phyloP scores from a whole-genome alignment of 73 alveolate species.

The Blepharisma japonicum region DNA sequence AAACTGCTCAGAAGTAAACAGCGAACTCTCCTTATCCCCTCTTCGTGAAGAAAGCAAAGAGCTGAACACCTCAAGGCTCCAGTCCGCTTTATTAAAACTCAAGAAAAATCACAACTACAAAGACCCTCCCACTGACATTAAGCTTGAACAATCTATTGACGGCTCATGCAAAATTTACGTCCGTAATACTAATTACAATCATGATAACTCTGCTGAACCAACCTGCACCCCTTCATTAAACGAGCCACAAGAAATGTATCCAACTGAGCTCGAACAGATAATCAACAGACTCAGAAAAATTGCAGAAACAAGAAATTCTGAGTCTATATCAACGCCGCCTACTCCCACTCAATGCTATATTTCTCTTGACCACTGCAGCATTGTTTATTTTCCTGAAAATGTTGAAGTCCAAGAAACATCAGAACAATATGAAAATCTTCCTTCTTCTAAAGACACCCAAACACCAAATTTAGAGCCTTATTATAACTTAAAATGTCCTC shows the following conservation, averaged over 20 bases:
- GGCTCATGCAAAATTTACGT: constrained; percentile 6
- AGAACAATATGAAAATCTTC: neutral
- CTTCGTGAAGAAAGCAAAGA: neutral
- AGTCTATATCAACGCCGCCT: constrained; percentile 2
- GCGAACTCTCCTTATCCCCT: no score
- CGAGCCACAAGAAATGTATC: neutral
- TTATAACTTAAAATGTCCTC: constrained; percentile 10
- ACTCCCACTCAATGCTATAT: neutral
- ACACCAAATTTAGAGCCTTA: constrained; percentile 5
- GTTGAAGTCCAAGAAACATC: neutral
- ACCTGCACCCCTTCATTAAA: neutral
- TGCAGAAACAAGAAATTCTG: neutral
- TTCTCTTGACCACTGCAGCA: constrained; percentile 11
- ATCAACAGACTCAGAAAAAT: neutral
- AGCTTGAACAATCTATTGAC: constrained; percentile 13
- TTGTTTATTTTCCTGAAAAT: constrained; percentile 1
- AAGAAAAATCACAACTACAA: neutral
- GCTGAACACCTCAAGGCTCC: neutral
- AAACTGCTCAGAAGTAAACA: no score
- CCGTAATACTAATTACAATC: neutral
- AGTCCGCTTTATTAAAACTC: neutral
- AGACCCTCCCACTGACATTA: neutral
- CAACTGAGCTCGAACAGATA: neutral
- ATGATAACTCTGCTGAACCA: neutral
- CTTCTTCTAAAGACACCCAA: constrained; percentile 1